Evolutionary conservation across 805 yeast genomes (phyloP), one percentile per base, ranked within the genome.

Genomic region (Helenozyma rhizophorensis): DNA sequence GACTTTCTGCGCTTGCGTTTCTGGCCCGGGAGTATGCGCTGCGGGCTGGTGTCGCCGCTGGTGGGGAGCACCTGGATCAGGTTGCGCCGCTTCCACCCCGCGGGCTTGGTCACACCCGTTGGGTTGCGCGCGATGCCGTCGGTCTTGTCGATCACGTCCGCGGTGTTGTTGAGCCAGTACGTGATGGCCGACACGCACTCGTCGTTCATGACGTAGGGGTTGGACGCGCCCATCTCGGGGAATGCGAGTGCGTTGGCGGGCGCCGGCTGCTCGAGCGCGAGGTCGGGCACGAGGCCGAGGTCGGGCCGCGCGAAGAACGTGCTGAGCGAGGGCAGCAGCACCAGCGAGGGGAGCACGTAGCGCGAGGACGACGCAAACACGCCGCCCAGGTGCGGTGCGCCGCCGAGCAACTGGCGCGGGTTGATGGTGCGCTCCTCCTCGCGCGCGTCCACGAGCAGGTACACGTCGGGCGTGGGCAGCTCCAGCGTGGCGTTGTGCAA

Each of bases 151-250:
- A 41, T 33, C 11, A 43, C 45, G 14, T 33, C 33, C 4, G 40
- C 40, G 7, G 48, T 42, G 25, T 39, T 42, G 29, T 44, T 44
- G 21, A 44, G 45, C 70, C 70, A 63, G 36, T 52, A 51, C 12
- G 57, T 50, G 18, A 63, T 63, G 17, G 68, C 68, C 36, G 57
- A 55, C 33, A 58, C 56, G 39, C 68, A 63, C 39, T 64, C 68
- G 36, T 62, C 64, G 37, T 63, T 62, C 61, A 62, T 58, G 24
- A 48, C 51, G 28, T 37, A 43, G 10, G 39, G 36, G 18, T 39
- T 39, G 19, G 19, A 17, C 7, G 8, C 5, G 19, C 19, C 19
- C 27, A 12, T 23, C 23, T 4, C 16, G 16, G 8, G 6, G n/a
- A 5, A 12, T 16, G 12, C 14, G 27, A 2, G 9, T n/a, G 21